Evolutionary conservation across 257 asterid species (phyloP).

Genomic region (Solanum habrochaites): DNA sequence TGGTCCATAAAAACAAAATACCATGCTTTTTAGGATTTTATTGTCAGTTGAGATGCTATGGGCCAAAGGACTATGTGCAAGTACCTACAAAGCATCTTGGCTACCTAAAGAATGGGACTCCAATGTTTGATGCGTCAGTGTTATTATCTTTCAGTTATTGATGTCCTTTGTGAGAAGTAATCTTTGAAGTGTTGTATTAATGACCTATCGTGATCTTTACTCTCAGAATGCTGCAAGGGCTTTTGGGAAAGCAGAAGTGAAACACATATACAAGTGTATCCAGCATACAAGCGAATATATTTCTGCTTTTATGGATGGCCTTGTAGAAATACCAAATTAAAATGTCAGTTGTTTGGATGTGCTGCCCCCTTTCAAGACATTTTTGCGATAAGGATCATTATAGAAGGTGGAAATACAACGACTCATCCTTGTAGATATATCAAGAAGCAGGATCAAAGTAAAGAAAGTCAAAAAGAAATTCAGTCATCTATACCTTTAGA

Average conservation of each 20-base stretch:
- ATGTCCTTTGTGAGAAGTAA: neutral
- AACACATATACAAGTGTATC: slow-evolving; percentile 56
- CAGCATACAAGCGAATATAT: slow-evolving; percentile 27
- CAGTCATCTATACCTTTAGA: no score
- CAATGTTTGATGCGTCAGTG: no score
- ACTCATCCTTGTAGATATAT: no score
- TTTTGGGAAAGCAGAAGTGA: slow-evolving; percentile 52
- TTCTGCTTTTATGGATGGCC: slow-evolving; percentile 46
- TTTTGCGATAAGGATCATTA: no score
- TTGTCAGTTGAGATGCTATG: slow-evolving; percentile 69
- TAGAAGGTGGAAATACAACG: neutral
- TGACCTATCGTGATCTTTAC: slow-evolving; percentile 4
- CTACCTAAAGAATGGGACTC: no score
- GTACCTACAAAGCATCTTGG: slow-evolving; percentile 23
- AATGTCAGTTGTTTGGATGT: slow-evolving; percentile 46
- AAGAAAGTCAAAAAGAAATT: neutral
- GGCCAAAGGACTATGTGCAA: slow-evolving; percentile 79
- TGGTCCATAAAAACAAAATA: neutral
- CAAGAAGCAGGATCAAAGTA: neutral
- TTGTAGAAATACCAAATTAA: slow-evolving; percentile 30
- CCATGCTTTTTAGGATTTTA: slow-evolving; percentile 1
- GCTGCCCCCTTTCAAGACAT: slow-evolving; percentile 1
- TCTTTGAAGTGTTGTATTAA: neutral
- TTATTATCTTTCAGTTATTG: no score
- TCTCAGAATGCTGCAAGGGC: slow-evolving; percentile 83